Percentiles rank a stretch among this genome's conserved stretches.
These are phyloP conservation scores for Panaeolus papilionaceus DNA, from an alignment of 768 basidiomycete species.

Conservation along the genomic window DNA sequence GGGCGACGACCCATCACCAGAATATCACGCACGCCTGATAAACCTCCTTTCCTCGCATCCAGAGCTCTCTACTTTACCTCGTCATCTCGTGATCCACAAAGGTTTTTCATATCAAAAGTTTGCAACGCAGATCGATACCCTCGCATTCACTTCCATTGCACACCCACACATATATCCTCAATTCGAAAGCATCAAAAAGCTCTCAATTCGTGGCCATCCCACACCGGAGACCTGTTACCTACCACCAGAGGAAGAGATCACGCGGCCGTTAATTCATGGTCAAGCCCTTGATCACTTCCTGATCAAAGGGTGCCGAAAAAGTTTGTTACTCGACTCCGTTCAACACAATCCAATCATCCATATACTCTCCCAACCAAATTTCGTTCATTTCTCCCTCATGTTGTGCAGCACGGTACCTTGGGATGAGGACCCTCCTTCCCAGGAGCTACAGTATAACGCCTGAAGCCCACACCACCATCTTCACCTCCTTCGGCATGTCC, in stretches of 20 bases:
- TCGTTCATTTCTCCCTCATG: neutral
- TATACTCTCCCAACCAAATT: neutral
- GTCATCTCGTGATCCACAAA: neutral
- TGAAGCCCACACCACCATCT: too few relatives aligned
- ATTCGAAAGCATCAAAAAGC: neutral
- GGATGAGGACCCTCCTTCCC: too few relatives aligned
- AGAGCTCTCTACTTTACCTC: neutral
- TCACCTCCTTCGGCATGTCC: too few relatives aligned
- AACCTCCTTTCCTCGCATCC: neutral
- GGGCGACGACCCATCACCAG: neutral
- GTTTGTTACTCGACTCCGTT: neutral
- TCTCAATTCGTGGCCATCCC: neutral
- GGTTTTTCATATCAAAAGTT: neutral
- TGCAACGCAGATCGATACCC: neutral
- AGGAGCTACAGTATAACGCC: too few relatives aligned
- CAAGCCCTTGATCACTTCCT: neutral
- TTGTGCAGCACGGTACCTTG: neutral
- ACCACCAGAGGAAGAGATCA: neutral
- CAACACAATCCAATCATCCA: neutral
- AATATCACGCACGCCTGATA: neutral
- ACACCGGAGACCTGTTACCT: neutral
- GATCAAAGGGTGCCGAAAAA: neutral
- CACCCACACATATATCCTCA: neutral
- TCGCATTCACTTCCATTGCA: neutral
- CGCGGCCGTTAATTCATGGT: neutral